Evolutionary conservation across 2,329 filamentous ascomycete genomes (phyloP), one percentile per base, ranked within the genome.

Genomic region (Microthyrium microscopicum): DNA sequence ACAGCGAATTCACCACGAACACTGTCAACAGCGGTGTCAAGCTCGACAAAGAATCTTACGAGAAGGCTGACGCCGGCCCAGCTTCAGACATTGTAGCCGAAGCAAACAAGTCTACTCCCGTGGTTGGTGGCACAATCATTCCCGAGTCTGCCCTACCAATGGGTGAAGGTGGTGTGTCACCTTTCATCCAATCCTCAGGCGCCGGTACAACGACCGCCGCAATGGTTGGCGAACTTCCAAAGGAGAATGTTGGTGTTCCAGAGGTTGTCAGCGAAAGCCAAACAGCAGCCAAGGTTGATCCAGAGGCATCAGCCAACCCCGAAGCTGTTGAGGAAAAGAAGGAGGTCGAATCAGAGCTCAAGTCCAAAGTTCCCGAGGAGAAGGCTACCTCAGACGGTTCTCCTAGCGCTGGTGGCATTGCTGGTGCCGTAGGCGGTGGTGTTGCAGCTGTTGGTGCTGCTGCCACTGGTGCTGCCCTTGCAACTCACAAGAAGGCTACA

Each of bases 111-210:
- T 15, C 26, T 13, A 27, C 16, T 9, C 19, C 19, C 12, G 61
- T 67, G 13, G 21, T 13, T n/a, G 29, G 19, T 29, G 66, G 62
- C 40, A 74, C 65, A 54, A 61, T 80, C 52, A 84, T 89, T 42
- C 82, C 83, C 13, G 82, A 91, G 57, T 87, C 81, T 5, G 81
- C 77, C 53, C 64, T 89, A 41, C 78, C 80, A 9, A 76, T 84
- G 53, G 67, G 65, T 26, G 48, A 48, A 25, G 42, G 43, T 9
- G 49, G 47, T 3, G 45, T 49, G 15, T 44, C 47, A 31, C 40
- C 54, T 24, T 51, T 53, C 33, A 55, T 60, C 31, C 56, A 57
- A 39, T 60, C 57, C 16, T 53, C 53, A 36, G 56, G 51, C 20
- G 54, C 58, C 18, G 43, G 48, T 20, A 60, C 55, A 52, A 62